Evolutionary conservation across 2,329 filamentous ascomycete species (phyloP).

Genomic region (Aspergillus pseudoglaucus): DNA sequence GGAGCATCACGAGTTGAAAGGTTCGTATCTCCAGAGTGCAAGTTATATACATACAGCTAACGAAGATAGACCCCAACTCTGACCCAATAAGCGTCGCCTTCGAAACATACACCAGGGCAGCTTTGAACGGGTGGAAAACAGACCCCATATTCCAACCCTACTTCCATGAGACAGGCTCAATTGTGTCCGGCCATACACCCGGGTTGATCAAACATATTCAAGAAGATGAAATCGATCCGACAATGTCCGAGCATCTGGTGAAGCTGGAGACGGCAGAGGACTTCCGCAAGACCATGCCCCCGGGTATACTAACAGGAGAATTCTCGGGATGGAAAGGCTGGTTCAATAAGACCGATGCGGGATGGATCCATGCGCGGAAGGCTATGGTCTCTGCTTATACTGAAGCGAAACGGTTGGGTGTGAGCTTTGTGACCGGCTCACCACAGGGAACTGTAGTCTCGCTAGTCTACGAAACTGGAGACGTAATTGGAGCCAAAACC

Average conservation of each 20-base stretch:
- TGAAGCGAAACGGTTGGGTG: constrained; percentile 44
- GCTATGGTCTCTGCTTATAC: constrained; percentile 41
- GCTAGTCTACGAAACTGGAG: constrained; percentile 33
- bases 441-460: constrained; percentile 32
- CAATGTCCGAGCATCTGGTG: constrained; percentile 22
- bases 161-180: constrained; percentile 41
- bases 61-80: constrained; percentile 7
- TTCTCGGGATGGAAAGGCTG: constrained; percentile 49
- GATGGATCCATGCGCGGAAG: constrained; percentile 50
- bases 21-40: constrained; percentile 12
- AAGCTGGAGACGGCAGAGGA: constrained; percentile 38
- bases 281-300: constrained; percentile 47
- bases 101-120: constrained; percentile 20
- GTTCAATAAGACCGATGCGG: constrained; percentile 35
- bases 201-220: constrained; percentile 34
- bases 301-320: constrained; percentile 45
- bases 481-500: constrained; percentile 40
- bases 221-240: constrained; percentile 27
- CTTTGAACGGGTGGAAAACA: constrained; percentile 36
- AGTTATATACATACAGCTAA: constrained; percentile 2
- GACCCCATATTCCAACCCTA: constrained; percentile 41
- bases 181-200: constrained; percentile 37
- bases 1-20: constrained; percentile 30
- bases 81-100: constrained; percentile 17
- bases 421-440: constrained; percentile 40